Evolutionary conservation across 2,329 filamentous ascomycete genomes (phyloP), one percentile per base, ranked within the genome.

Genomic region (Chrysoporthe cubensis): DNA sequence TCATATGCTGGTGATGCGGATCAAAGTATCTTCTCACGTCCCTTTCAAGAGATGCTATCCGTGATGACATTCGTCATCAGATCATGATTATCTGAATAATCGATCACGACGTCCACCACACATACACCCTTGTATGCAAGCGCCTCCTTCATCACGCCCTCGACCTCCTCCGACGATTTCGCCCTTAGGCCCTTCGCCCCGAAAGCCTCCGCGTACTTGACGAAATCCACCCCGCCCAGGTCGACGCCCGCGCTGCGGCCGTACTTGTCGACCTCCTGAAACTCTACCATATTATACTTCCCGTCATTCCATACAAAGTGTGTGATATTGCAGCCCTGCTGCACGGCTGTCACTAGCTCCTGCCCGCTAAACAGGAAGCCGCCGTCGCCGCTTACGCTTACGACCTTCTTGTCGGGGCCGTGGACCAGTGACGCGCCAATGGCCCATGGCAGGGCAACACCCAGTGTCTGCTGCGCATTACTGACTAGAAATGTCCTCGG

Each of bases 291-390:
- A 72, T 84, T 84, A 73, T 81, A 84, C 42, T 78, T 78, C 57
- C 79, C 79, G 70, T 84, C 82, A 71, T 84, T 84, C 81, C 81
- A 83, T 70, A 84, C 77, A 69, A 84, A 83, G 71, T 84, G 82
- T 21, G 82, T 83, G 71, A 84, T 82, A 66, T 84, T 78, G 73
- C 81, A 84, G 8, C 77, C 76, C 61, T 83, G 81, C 70, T 78
- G 77, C 18, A 84, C 81, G 4, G 82, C 82, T 0, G 82, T 84
- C 0, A 74, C 77, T 3, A 84, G 74, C 69, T 84, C 82, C 68
- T 82, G 80, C 0, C 77, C 77, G 26, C 79, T 81, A 76, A 83
- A 84, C 76, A 84, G 82, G 75, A 84, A 84, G 26, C 82, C 82
- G 21, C 82, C 82, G 71, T 84, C 82, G 52, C 82, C 82, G 66